These are phyloP conservation scores for Saccharomycopsis fermentans DNA, from an alignment of 805 yeast species.

Conservation along the genomic window DNA sequence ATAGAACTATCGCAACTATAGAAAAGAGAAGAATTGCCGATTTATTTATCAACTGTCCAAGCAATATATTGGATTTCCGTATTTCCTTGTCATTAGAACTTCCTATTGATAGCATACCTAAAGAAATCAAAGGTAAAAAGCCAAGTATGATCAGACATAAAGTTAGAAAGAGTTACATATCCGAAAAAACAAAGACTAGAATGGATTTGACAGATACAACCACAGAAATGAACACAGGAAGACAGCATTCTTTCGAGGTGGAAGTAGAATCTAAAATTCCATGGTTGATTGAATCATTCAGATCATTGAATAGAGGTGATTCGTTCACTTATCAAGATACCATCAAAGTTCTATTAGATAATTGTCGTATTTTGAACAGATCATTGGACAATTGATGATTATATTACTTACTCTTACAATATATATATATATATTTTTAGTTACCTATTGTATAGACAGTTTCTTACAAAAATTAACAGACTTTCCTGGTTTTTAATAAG, in stretches of 20 bases:
- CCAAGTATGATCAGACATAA: slow-evolving; percentile 57
- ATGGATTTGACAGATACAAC: slow-evolving; percentile 61
- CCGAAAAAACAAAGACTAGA: slow-evolving; percentile 61
- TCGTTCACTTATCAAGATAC: slow-evolving; percentile 50
- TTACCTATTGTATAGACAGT: too few species aligned
- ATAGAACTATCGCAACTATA: slow-evolving; percentile 56
- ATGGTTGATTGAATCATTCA: slow-evolving; percentile 31
- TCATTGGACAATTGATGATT: background rate
- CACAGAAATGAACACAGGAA: slow-evolving; percentile 11
- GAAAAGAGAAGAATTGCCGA: slow-evolving; percentile 69
- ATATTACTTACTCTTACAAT: background rate
- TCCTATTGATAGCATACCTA: slow-evolving; percentile 54
- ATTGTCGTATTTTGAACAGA: slow-evolving; percentile 36
- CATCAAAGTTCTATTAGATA: slow-evolving; percentile 47
- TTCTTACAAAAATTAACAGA: too few species aligned
- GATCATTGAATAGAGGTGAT: slow-evolving; percentile 30
- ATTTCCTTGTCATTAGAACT: slow-evolving; percentile 68
- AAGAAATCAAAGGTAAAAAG: slow-evolving; percentile 41
- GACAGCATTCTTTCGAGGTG: slow-evolving; percentile 31
- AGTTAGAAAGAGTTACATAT: slow-evolving; percentile 63
- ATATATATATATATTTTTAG: too few species aligned
- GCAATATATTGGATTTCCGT: slow-evolving; percentile 66
- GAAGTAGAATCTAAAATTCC: slow-evolving; percentile 43
- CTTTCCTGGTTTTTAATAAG: too few species aligned
- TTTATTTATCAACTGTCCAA: slow-evolving; percentile 62